Evolutionary conservation across 1,284 basidiomycete species (phyloP).

Genomic region (Ceratobasidium sp.): DNA sequence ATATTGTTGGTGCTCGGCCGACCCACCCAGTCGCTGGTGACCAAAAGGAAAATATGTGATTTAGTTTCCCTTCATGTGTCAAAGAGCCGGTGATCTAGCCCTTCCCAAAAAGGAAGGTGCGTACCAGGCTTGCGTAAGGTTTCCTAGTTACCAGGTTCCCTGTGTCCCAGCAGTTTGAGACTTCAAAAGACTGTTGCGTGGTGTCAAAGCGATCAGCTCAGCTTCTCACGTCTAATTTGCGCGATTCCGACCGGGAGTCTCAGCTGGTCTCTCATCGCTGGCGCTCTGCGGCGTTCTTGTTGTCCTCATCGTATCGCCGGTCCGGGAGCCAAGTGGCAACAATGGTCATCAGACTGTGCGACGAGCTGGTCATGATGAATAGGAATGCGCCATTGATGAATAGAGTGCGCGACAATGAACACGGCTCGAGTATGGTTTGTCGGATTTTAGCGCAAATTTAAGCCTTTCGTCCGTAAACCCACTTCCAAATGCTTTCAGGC

Average conservation of each 20-base stretch:
- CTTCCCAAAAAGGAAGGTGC: conserved; percentile 29
- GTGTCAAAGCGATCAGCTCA: not conserved
- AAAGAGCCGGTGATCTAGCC: not conserved
- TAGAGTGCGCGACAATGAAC: not conserved
- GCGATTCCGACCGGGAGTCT: conserved; percentile 5
- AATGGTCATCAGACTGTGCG: conserved; percentile 1
- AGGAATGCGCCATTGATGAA: not conserved
- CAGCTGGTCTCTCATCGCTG: conserved; percentile 9
- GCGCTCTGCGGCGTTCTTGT: conserved; percentile 23
- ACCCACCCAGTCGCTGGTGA: conserved; percentile 21
- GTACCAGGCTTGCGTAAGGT: not conserved
- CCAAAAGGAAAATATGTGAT: conserved; percentile 34
- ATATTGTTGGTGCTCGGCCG: conserved; percentile 32
- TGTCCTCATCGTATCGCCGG: conserved; percentile 1
- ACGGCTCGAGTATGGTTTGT: not conserved
- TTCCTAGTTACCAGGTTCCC: not conserved
- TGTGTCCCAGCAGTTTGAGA: conserved; percentile 5
- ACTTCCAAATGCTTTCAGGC: conserved; percentile 24
- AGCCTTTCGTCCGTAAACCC: conserved; percentile 23
- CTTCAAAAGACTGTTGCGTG: conserved; percentile 8
- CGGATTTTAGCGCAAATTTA: conserved; percentile 5
- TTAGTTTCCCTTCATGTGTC: conserved; percentile 31
- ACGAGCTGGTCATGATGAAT: not conserved
- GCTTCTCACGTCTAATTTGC: conserved; percentile 38
- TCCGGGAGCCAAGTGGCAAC: not conserved